Evolutionary conservation across 2,329 filamentous ascomycete genomes (phyloP), one percentile per base, ranked within the genome.

Genomic region (Fusarium sp.): DNA sequence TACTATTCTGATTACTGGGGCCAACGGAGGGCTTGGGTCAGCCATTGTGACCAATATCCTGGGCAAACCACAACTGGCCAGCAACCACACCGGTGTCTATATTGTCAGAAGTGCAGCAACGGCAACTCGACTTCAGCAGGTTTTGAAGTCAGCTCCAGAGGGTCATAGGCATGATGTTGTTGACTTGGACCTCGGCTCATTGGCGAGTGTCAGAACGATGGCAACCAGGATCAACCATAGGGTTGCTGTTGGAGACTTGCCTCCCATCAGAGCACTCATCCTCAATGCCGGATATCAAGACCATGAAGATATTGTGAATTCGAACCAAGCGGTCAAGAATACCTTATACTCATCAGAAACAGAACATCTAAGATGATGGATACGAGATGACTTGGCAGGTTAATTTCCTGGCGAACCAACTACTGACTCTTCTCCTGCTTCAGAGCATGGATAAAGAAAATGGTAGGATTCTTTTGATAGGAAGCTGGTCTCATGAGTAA

Each of bases 1-100:
- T 61, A 77, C 80, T 5, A 78, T 84, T 31, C 42, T 84, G 5
- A 66, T 83, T 15, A 84, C 83, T 9, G 83, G 82, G 12, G 73
- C 81, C 39, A 84, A 84, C 61, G 83, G 82, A 45, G 80, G 81
- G 26, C 78, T 84, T 33, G 82, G 82, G 13, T 80, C 79, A 16
- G 77, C 78, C 28, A 81, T 82, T 13, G 78, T 81, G 15, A 50
- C 66, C 8, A 71, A 78, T 13, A 78, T 84, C 35, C 42, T 81
- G 39, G 65, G 69, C 22, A 75, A 64, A 18, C 71, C 78, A 1
- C 71, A 80, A 9, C 65, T 83, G 16, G 79, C 81, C 7, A 73
- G 75, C 9, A 69, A 74, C 31, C 80, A 83, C 63, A 76, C 78
- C 9, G 80, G 81, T 13, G 53, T 84, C 5, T 84, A 83, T 62